Base-by-base conservation (phyloP, 164 flowering plant species). In the Aristolochia fimbriata region DNA sequence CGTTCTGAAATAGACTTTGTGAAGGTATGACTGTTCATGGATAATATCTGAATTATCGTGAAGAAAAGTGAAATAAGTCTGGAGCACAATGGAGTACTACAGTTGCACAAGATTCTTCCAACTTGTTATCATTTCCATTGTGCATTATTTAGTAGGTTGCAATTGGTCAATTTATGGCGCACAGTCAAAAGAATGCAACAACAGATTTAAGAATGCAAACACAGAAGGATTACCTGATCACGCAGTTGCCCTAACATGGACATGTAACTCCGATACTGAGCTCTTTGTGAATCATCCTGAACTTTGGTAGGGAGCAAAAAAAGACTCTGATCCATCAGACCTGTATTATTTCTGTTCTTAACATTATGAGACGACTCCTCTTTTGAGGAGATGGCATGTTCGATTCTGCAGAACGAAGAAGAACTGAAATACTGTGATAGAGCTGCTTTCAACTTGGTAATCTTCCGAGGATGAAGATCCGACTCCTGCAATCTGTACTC, bases 1-100 rank as follows among this genome's bases (percentile, higher is more conserved):
- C 96, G 85, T 57, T 92, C 96, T 0, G 95, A 82, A 15, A 88
- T 78, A 9, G 83, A 62, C 77, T 82, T 85, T 47, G 87, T 69
- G 67, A 92, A 88, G 5, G 87, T 73, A 16, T 76, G 80, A 46
- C 71, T 24, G 17, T 63, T 72, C 92, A 85, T 87, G 15, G 92
- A 82, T 43, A 88, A 62, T 65, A 91, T 76, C 97, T 91, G 76
- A 58, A 51, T 43, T 30, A 50, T 41, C 25, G 14, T 13, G 33
- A 50, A 14, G 49, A 33, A 59, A 47, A 47, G 8, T 37, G 43
- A 37, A 37, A 7, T 37, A 37, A 10, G 43, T 37, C 8, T 37
- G 43, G 43, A 37, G 43, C 9, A 37, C 4, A 37, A 37, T 37
- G 1, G 12, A 37, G 43, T 37, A 37, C 43, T 37, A 37, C 43